A percentile compares a stretch with the other conserved stretches of the same genome.
These are phyloP conservation scores for Triticum monococcum DNA, from an alignment of 176 grass and related monocot genomes.

Conservation along the genomic window DNA sequence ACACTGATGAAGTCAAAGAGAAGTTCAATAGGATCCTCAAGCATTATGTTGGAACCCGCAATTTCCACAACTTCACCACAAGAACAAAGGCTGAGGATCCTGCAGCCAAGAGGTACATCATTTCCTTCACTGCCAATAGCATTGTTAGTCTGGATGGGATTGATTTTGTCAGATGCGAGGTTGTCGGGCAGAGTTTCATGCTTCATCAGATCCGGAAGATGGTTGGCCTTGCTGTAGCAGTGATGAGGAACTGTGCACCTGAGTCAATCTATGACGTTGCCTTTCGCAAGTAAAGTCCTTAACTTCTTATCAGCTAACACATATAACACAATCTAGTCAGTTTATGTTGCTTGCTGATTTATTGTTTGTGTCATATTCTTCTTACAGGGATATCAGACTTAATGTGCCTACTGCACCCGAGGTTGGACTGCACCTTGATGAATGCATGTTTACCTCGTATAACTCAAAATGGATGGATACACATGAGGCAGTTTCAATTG, in stretches of 20 bases:
- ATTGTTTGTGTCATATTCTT: constrained; percentile 21
- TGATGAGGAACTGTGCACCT: constrained; percentile 83
- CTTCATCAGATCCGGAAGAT: constrained; percentile 95
- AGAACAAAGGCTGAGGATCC: constrained; percentile 96
- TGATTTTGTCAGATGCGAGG: constrained; percentile 93
- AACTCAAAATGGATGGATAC: constrained; percentile 87
- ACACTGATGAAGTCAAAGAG: constrained; percentile 64
- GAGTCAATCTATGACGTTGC: constrained; percentile 75
- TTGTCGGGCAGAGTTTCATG: constrained; percentile 96
- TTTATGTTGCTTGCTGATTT: background rate
- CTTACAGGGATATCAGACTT: constrained; percentile 76
- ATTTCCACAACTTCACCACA: constrained; percentile 97
- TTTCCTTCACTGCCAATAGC: constrained; percentile 74
- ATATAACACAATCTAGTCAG: background rate
- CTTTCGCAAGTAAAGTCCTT: constrained; percentile 69
- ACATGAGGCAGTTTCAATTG: constrained; percentile 87
- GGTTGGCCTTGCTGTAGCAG: constrained; percentile 77
- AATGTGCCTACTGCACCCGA: constrained; percentile 95
- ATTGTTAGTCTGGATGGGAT: constrained; percentile 77
- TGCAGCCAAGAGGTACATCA: constrained; percentile 83
- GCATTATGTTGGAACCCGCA: constrained; percentile 86
- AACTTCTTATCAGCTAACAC: constrained; percentile 13
- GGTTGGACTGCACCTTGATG: constrained; percentile 81
- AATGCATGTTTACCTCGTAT: constrained; percentile 91
- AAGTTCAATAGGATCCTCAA: constrained; percentile 75